Conservation (phyloP, 257 asterid species). For the Nicotiana undulata region DNA sequence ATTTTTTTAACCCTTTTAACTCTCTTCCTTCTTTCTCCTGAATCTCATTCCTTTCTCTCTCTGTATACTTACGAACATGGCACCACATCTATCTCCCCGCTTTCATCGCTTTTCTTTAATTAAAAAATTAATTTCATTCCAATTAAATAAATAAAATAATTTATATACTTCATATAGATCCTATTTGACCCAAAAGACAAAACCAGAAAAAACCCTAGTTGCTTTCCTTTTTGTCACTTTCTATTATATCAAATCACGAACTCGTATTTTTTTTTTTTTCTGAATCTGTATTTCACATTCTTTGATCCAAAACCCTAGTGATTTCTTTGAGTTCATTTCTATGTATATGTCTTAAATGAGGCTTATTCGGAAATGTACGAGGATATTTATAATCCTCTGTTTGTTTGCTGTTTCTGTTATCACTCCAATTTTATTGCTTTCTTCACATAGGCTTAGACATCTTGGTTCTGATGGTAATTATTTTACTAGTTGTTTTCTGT, state of each 20-base stretch:
- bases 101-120: constrained; percentile 14
- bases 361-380: constrained; percentile 56
- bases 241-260: not conserved
- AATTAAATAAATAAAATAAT: not conserved
- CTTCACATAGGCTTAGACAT: constrained; percentile 46
- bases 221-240: not conserved
- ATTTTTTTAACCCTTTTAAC: not conserved
- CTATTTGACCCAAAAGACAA: not conserved
- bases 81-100: constrained; percentile 26
- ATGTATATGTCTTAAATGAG: constrained; percentile 39
- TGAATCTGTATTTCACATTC: no score
- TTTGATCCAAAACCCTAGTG: not conserved
- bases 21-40: not conserved
- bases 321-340: not conserved
- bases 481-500: not conserved
- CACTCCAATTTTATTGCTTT: constrained; percentile 52
- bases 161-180: not conserved
- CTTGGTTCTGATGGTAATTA: constrained; percentile 47
- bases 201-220: not conserved
- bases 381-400: constrained; percentile 77
- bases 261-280: constrained; percentile 9
- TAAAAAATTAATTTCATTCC: not conserved
- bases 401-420: constrained; percentile 54
- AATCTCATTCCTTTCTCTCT: constrained; percentile 14
- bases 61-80: constrained; percentile 27